Evolutionary conservation across 73 alveolate species (phyloP).

Genomic region (Paramecium biaurelia): DNA sequence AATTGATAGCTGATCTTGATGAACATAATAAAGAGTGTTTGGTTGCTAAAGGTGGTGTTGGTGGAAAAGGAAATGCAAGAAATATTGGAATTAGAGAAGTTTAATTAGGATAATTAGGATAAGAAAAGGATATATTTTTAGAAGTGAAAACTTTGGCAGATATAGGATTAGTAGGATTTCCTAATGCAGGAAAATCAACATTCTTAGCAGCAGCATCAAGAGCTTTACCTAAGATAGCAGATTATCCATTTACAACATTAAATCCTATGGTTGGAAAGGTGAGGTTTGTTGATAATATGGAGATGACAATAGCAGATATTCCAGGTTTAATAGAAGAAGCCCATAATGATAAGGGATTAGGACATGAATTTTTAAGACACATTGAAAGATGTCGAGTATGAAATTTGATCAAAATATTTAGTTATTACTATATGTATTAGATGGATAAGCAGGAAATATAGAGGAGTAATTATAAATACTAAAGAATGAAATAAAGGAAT

Average conservation of each 20-base stretch:
- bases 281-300: conserved; percentile 79
- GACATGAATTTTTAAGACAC: conserved; percentile 90
- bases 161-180: conserved; percentile 96
- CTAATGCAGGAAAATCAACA: conserved; percentile 97
- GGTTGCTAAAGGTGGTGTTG: conserved; percentile 84
- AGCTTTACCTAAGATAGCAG: conserved; percentile 96
- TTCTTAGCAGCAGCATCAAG: conserved; percentile 86
- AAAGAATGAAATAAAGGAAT: conserved; percentile 60
- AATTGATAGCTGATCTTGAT: conserved; percentile 69
- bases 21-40: conserved; percentile 58
- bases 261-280: conserved; percentile 87
- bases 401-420: conserved; percentile 19
- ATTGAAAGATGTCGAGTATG: conserved; percentile 86
- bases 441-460: conserved; percentile 9
- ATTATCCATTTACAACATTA: conserved; percentile 96
- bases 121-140: conserved; percentile 74
- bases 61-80: conserved; percentile 72
- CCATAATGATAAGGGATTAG: conserved; percentile 88
- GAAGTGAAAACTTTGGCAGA: conserved; percentile 91
- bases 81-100: conserved; percentile 54
- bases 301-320: conserved; percentile 87
- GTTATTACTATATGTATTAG: conserved; percentile 43
- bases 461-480: conserved; percentile 53
- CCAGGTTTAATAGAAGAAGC: conserved; percentile 97
- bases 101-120: conserved; percentile 63